These are phyloP conservation scores for Clavispora carvajalis DNA, from an alignment of 805 yeast genomes.

Conservation along the genomic window DNA sequence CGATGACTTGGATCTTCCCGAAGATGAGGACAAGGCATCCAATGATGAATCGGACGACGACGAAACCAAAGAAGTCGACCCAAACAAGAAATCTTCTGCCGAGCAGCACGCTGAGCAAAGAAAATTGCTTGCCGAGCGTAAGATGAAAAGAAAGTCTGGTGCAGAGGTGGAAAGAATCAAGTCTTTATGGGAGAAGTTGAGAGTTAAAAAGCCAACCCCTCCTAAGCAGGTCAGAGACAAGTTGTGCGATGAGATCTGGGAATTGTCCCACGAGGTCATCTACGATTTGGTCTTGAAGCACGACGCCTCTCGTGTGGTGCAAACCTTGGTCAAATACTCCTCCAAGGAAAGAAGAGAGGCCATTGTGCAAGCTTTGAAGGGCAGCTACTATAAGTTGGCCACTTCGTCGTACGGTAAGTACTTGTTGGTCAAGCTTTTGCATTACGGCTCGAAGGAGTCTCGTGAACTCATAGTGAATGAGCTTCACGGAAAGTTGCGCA, in stretches of 20 bases:
- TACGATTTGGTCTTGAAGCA: constrained; percentile 88
- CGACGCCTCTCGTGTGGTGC: constrained; percentile 94
- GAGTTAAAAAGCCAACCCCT: constrained; percentile 78
- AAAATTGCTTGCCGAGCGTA: constrained; percentile 72
- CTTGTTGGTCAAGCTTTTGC: constrained; percentile 78
- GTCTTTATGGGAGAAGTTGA: constrained; percentile 81
- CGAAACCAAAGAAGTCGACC: constrained; percentile 21
- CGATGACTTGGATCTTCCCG: constrained; percentile 16
- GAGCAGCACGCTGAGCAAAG: constrained; percentile 83
- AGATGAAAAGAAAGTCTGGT: constrained; percentile 84
- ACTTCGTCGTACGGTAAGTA: constrained; percentile 94
- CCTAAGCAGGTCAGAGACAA: constrained; percentile 73
- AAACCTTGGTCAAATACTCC: constrained; percentile 84
- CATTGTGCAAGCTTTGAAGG: constrained; percentile 64
- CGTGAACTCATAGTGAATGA: constrained; percentile 74
- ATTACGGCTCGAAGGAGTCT: constrained; percentile 83
- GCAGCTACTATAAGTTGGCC: constrained; percentile 74
- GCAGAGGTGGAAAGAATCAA: constrained; percentile 79
- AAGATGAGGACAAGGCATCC: constrained; percentile 19
- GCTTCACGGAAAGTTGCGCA: constrained; percentile 85
- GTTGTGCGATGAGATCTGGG: constrained; percentile 82
- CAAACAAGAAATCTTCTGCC: constrained; percentile 47
- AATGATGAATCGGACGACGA: constrained; percentile 22
- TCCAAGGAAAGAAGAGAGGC: constrained; percentile 71
- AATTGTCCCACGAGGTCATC: constrained; percentile 66